Percentiles rank a stretch among this genome's conserved stretches.
Conservation (phyloP, 176 grass and related monocot species). For the Dendrocalamus sinicus region DNA sequence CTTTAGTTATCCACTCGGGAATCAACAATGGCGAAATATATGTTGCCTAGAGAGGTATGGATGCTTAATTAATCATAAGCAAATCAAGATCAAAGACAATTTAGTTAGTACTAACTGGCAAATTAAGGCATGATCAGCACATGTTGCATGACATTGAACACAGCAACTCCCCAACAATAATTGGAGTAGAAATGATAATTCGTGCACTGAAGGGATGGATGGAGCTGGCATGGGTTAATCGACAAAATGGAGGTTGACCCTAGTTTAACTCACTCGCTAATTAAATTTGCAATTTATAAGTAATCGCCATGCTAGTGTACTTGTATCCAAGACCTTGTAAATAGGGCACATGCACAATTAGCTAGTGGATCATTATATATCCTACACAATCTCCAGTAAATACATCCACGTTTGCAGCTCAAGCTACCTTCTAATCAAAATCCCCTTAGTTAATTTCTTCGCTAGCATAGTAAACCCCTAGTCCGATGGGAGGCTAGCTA, state of each 20-base stretch:
- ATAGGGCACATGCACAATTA: slow-evolving; percentile 34
- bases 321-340: slow-evolving; percentile 20
- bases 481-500: slow-evolving; percentile 3
- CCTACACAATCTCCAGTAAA: background rate
- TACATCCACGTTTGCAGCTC: background rate
- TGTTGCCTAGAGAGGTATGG: slow-evolving; percentile 22
- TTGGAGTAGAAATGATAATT: slow-evolving; percentile 1
- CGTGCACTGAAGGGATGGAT: background rate
- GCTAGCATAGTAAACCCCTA: background rate
- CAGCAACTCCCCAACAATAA: background rate
- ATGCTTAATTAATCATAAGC: background rate
- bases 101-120: slow-evolving; percentile 16
- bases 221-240: slow-evolving; percentile 31
- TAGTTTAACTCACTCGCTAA: background rate
- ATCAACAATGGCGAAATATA: slow-evolving; percentile 16
- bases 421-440: background rate
- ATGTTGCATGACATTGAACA: slow-evolving; percentile 12
- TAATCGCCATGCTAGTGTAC: background rate
- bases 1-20: slow-evolving; percentile 2
- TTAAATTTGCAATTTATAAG: background rate
- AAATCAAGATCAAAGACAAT: slow-evolving; percentile 22
- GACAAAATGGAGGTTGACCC: slow-evolving; percentile 40
- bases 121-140: slow-evolving; percentile 25
- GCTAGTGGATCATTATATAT: slow-evolving; percentile 5
- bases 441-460: background rate